Conservation (phyloP, 305 asterid species). For the Caryopteris hybrid region DNA sequence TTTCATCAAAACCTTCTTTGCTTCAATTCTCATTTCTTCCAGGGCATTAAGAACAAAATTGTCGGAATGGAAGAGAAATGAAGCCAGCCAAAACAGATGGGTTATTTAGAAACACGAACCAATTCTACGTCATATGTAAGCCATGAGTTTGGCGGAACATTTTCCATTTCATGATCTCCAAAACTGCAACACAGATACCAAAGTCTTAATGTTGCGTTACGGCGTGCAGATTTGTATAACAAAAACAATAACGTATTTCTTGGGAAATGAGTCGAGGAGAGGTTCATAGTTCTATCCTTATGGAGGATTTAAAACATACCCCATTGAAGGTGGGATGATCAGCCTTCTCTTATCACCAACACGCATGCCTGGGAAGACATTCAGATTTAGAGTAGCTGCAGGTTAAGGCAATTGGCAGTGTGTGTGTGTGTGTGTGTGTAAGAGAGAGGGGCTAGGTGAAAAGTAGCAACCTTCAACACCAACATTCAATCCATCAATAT, state of each 20-base stretch:
- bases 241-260: not conserved
- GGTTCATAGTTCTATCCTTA: not conserved
- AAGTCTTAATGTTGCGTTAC: not conserved
- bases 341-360: constrained; percentile 88
- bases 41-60: not conserved
- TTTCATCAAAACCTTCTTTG: not conserved
- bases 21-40: constrained; percentile 21
- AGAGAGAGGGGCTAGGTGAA: not conserved
- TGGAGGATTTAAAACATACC: constrained; percentile 36
- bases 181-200: constrained; percentile 43
- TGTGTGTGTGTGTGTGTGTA: not conserved
- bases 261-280: not conserved
- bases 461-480: constrained; percentile 64
- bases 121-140: constrained; percentile 66
- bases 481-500: constrained; percentile 64
- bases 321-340: constrained; percentile 69
- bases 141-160: constrained; percentile 87
- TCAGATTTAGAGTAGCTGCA: not conserved
- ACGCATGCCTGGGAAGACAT: constrained; percentile 62
- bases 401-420: not conserved
- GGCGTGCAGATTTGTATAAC: not conserved
- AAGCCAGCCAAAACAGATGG: not conserved
- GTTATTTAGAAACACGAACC: constrained; percentile 35
- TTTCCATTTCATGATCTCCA: constrained; percentile 38
- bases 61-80: not conserved